Base-by-base conservation (phyloP, 2,329 filamentous ascomycete species). In the Fusarium sp. region DNA sequence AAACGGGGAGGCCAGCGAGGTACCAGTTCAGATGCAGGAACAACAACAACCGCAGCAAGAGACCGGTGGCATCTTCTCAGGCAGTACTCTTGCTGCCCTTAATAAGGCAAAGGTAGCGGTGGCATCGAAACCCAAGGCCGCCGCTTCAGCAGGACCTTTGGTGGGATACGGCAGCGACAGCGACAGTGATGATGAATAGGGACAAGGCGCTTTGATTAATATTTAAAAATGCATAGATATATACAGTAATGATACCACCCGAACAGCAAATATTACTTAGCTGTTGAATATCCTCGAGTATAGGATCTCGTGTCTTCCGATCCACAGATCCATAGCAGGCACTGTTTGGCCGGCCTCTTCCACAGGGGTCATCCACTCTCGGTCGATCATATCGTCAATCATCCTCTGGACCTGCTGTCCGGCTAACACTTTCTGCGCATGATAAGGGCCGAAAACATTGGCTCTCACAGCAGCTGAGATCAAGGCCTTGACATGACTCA, bases 151-250 rank as follows among this genome's bases (percentile, higher is more conserved):
- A 20, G 93, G 93, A 3, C 92, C 94, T 9, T 82, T 98, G 70
- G 96, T 98, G 22, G 92, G 87, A 27, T 99, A 99, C 76, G 94
- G 96, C 80, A 92, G 94, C 77, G 94, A 97, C 80, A 92, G 94
- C 77, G 94, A 97, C 80, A 92, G 94, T 77, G 94, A 97, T 65
- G 92, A 85, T 59, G 82, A 85, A 76, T 81, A 80, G 78, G 69
- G 49, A 65, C 67, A 74, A 75, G 63, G 76, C 65, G 71, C 72
- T 73, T 73, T 76, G 52, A 59, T 59, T 63, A 45, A 60, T 61
- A 63, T 65, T 54, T 61, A 69, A 58, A 55, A 62, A 64, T 65
- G 53, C 69, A 74, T 72, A 77, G 64, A 75, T 67, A 70, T 69
- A 70, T 67, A 63, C 59, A 64, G 65, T 73, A 74, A 79, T 76